Base-by-base conservation (phyloP, 306 rosid genomes). In the Sicyos edulis region DNA sequence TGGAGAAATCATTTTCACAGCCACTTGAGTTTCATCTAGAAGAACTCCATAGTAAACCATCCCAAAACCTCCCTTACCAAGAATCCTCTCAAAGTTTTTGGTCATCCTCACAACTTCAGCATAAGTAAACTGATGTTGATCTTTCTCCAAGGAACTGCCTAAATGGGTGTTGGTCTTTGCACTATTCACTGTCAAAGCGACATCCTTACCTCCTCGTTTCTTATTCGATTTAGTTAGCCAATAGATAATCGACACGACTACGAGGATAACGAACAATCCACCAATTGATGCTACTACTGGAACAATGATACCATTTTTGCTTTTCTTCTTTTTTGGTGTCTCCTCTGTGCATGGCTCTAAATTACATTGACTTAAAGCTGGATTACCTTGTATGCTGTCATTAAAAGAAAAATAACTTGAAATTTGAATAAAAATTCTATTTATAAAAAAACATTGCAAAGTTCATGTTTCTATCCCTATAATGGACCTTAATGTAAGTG, bases 1-100 rank as follows among this genome's bases (percentile, higher is more conserved):
- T 32, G 67, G 24, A 6, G 88, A 82, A 63, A 84, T 86, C 73
- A 84, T 71, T 83, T 88, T 88, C 6, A 84, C 79, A 55, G 91
- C 91, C 15, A 88, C 92, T 80, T 76, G 75, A 73, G 67, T 76
- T 47, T 69, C 78, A 16, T 81, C 86, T 37, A 80, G 13, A 44
- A 80, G 13, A 44, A 37, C 42, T 37, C 89, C 89, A 53, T 80
- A 72, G 66, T 73, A 87, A 45, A 85, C 92, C 14, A 53, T 60
- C 53, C 89, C 88, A 50, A 81, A 85, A 55, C 88, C 88, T 55
- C 89, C 89, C 42, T 37, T 6, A 37, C 42, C 42, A 37, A 37
- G 42, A 37, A 37, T 37, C 42, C 42, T 37, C 42, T 37, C 42
- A 37, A 37, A 37, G 42, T 37, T 37, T 37, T 37, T 37, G 2